Percentiles rank a stretch among this genome's conserved stretches.
Evolutionary conservation across 2,329 filamentous ascomycete genomes (phyloP).

Genomic region (Aspergillus versicolor): DNA sequence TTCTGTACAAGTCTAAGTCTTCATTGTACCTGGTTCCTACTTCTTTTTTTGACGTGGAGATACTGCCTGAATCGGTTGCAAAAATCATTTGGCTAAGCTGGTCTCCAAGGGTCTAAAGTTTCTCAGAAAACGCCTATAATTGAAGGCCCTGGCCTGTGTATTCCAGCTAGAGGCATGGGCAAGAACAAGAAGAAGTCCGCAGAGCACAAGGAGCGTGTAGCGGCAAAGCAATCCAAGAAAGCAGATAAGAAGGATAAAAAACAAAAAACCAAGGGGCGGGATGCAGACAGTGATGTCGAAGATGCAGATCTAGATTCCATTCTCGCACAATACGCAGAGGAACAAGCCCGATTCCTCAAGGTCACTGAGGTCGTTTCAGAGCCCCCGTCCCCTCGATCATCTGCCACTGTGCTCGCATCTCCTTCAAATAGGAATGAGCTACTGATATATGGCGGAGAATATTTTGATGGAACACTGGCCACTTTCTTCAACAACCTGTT

Average conservation of each 20-base stretch:
- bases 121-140: not conserved
- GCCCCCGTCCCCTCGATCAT: slow-evolving; percentile 75
- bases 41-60: not conserved
- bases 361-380: slow-evolving; percentile 75
- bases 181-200: slow-evolving; percentile 59
- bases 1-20: not conserved
- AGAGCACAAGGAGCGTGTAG: slow-evolving; percentile 56
- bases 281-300: slow-evolving; percentile 84
- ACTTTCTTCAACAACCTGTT: slow-evolving; percentile 67
- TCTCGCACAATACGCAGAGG: slow-evolving; percentile 85
- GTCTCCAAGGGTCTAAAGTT: not conserved
- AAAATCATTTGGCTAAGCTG: not conserved
- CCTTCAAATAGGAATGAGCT: slow-evolving; percentile 85
- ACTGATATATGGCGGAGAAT: slow-evolving; percentile 91
- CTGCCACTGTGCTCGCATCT: slow-evolving; percentile 78
- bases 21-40: not conserved
- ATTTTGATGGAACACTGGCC: slow-evolving; percentile 87
- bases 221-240: slow-evolving; percentile 83
- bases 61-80: not conserved
- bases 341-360: slow-evolving; percentile 92
- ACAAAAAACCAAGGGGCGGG: slow-evolving; percentile 62
- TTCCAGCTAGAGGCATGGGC: slow-evolving; percentile 40
- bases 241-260: slow-evolving; percentile 75
- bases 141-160: not conserved
- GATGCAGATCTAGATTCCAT: slow-evolving; percentile 92